A percentile compares a stretch with the other conserved stretches of the same genome.
phyloP scores from a whole-genome alignment of 441 rosid genomes.

The Adansonia gregorii region DNA sequence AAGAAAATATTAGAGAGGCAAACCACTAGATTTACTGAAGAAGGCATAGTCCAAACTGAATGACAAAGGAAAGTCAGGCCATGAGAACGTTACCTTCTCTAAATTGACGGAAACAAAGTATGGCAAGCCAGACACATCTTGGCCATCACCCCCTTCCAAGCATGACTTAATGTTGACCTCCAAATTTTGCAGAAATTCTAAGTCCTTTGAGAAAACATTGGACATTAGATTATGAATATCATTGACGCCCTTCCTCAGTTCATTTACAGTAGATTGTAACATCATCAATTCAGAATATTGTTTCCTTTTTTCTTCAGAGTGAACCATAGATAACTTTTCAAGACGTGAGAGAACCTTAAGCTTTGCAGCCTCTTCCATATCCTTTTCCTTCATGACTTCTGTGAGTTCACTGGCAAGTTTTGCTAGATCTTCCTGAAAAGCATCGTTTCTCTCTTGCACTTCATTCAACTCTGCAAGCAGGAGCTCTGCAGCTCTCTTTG shows the following conservation, averaged over 20 bases:
- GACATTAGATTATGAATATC: slow-evolving; percentile 50
- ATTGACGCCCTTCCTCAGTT: slow-evolving; percentile 55
- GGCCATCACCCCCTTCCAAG: slow-evolving; percentile 47
- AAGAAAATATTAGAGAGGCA: slow-evolving; percentile 4
- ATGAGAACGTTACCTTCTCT: slow-evolving; percentile 54
- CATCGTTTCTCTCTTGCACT: slow-evolving; percentile 97
- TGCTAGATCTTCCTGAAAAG: slow-evolving; percentile 84
- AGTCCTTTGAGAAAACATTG: slow-evolving; percentile 62
- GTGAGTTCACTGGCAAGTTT: slow-evolving; percentile 53
- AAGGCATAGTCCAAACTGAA: slow-evolving; percentile 7
- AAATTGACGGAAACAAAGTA: slow-evolving; percentile 32
- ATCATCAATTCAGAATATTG: slow-evolving; percentile 51
- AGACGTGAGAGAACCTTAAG: slow-evolving; percentile 62
- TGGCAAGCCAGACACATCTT: slow-evolving; percentile 45
- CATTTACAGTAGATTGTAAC: slow-evolving; percentile 52
- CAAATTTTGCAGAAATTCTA: slow-evolving; percentile 68
- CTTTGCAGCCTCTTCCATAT: slow-evolving; percentile 68
- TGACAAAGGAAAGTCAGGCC: background rate
- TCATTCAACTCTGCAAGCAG: slow-evolving; percentile 95
- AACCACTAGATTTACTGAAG: slow-evolving; percentile 4
- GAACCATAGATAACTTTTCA: slow-evolving; percentile 56
- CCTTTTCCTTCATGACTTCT: slow-evolving; percentile 62
- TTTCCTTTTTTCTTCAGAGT: slow-evolving; percentile 58
- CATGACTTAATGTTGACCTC: slow-evolving; percentile 58
- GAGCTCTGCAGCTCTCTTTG: slow-evolving; percentile 90